Evolutionary conservation across 1,284 basidiomycete genomes (phyloP), one percentile per base, ranked within the genome.

Genomic region (Sanguinoderma infundibulare): DNA sequence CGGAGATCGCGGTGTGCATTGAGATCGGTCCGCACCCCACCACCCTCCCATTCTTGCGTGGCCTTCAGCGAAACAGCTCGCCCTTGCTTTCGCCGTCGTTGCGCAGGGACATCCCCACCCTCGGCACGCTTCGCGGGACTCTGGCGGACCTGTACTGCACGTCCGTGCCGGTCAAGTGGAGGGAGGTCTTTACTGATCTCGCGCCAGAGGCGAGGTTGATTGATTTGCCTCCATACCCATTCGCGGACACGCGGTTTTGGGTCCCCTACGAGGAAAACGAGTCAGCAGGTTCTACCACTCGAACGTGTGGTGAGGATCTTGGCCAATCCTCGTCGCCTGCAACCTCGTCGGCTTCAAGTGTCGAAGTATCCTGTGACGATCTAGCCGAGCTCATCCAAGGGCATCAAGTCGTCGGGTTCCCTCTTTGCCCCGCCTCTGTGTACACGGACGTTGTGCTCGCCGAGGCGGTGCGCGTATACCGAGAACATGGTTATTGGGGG

Each of bases 391-490:
- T 79, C 60, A 85, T 91, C 24, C 67, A 74, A 17, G 87, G 87
- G 0, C 89, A 91, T 62, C 75, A 69, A n/a, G 87, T 91, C 2
- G 81, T 80, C 17, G 84, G 80, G 2, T 68, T 79, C 35, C 77
- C 85, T 0, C 77, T 91, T 0, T 91, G 88, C 65, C 89, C 90
- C 5, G 89, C 87, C 0, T 90, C 87, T 0, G 81, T 90, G 2
- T 90, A 90, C 65, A 69, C 85, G 20, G 88, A 90, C 65, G 79
- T 86, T 46, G 82, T 78, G 1, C 72, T 83, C 26, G 78, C 81
- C 9, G 32, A 22, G 20, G 34, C 49, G 17, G 3, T 30, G 28
- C 46, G 46, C 30, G 17, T 30, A 15, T 20, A 24, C 2, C 49
- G 34, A 35, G n/a, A 20, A 20, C 12, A 22, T 20, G 15, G 9